Evolutionary conservation across 1,284 basidiomycete genomes (phyloP).

Genomic region (Ganoderma boninense): DNA sequence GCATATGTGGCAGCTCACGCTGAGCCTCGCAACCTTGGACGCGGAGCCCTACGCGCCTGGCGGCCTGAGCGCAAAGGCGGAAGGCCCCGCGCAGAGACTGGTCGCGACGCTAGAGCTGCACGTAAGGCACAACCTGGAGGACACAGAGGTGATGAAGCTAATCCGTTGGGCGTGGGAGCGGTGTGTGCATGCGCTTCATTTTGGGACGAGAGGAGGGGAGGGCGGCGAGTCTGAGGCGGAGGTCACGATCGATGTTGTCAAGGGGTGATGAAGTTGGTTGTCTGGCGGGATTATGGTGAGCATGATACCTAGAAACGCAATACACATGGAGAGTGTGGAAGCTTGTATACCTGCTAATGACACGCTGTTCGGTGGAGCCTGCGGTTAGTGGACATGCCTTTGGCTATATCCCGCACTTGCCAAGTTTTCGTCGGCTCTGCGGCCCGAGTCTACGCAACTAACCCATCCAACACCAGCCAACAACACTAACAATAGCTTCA

Average conservation of each 20-base stretch:
- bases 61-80: constrained; percentile 30
- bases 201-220: constrained; percentile 40
- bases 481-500: no score
- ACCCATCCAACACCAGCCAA: no score
- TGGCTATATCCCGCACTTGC: no score
- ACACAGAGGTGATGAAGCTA: constrained; percentile 77
- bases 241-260: constrained; percentile 59
- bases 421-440: no score
- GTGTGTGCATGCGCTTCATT: constrained; percentile 51
- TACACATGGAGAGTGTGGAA: neutral
- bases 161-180: constrained; percentile 79
- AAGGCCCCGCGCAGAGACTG: constrained; percentile 53
- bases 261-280: constrained; percentile 26
- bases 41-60: constrained; percentile 31
- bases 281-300: neutral
- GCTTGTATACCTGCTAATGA: constrained; percentile 6
- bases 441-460: no score
- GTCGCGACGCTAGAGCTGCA: constrained; percentile 87
- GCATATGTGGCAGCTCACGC: constrained; percentile 87
- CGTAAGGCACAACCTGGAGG: constrained; percentile 71
- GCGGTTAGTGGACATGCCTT: neutral
- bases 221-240: constrained; percentile 48
- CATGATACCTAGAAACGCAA: neutral
- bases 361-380: neutral
- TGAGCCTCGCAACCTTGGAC: constrained; percentile 44